Evolutionary conservation across 108 stramenopile genomes (phyloP).

Genomic region (Cyclotella kingstonii): DNA sequence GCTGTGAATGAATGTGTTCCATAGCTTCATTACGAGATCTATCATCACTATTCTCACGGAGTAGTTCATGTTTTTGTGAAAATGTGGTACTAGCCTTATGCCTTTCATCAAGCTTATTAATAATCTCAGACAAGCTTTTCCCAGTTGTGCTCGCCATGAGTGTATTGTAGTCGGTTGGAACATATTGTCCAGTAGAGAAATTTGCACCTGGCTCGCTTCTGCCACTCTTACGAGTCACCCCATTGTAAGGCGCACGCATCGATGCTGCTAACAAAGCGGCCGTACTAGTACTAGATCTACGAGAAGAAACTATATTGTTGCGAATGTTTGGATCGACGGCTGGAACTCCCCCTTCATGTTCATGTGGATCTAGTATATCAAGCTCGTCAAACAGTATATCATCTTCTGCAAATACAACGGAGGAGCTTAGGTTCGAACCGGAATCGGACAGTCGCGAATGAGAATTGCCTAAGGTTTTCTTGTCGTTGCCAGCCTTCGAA

Average conservation of each 20-base stretch:
- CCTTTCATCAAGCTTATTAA: background rate
- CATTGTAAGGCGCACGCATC: background rate
- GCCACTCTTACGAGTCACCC: background rate
- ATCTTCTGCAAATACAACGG: constrained; percentile 24
- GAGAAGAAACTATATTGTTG: background rate
- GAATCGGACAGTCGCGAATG: no score
- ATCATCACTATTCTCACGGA: constrained; percentile 1
- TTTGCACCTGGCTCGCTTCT: background rate
- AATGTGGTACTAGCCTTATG: background rate
- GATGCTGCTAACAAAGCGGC: background rate
- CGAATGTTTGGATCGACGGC: constrained; percentile 4
- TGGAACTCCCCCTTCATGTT: constrained; percentile 20
- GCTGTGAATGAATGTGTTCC: no score
- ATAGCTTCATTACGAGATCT: background rate
- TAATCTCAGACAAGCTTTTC: constrained; percentile 7
- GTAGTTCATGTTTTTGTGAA: background rate
- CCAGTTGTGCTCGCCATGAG: constrained; percentile 5
- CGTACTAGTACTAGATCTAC: background rate
- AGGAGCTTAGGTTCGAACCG: constrained; percentile 2
- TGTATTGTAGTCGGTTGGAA: constrained; percentile 16
- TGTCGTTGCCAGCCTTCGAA: no score
- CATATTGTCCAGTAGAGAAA: background rate
- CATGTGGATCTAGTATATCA: constrained; percentile 25
- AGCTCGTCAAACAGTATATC: constrained; percentile 21
- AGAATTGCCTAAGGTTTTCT: no score